Evolutionary conservation across 345 rosid genomes (phyloP).

Genomic region (Acer saccharum): DNA sequence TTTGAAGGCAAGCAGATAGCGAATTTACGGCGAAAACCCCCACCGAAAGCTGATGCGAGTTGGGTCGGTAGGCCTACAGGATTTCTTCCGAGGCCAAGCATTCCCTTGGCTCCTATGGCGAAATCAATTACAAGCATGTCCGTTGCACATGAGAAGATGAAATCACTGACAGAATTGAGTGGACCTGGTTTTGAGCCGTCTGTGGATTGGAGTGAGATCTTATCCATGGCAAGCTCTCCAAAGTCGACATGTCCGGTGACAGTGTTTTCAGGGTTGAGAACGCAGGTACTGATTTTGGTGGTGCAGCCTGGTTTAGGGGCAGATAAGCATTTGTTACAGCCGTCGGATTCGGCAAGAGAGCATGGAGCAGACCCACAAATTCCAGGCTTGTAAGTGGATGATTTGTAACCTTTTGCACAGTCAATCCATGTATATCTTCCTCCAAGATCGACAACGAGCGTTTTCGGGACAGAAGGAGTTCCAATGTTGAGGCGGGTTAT

Average conservation of each 20-base stretch:
- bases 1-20: conserved; percentile 24
- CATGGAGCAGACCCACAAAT: not conserved
- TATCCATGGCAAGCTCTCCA: not conserved
- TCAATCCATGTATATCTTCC: not conserved
- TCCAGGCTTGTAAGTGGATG: conserved; percentile 2
- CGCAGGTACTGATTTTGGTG: not conserved
- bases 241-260: not conserved
- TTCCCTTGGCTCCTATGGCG: not conserved
- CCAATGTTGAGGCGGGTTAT: not conserved
- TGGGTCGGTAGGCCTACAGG: not conserved
- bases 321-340: not conserved
- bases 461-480: not conserved
- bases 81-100: conserved; percentile 2
- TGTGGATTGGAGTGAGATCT: not conserved
- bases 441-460: not conserved
- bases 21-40: conserved; percentile 8
- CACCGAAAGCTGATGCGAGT: not conserved
- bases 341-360: not conserved
- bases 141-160: not conserved
- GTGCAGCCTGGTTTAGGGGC: not conserved
- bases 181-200: not conserved
- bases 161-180: not conserved
- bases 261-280: not conserved
- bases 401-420: not conserved
- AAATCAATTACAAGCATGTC: not conserved